A percentile compares a stretch with the other conserved stretches of the same genome.
phyloP scores from a whole-genome alignment of 352 stramenopile species.

The Phytophthora macrochlamydospora region DNA sequence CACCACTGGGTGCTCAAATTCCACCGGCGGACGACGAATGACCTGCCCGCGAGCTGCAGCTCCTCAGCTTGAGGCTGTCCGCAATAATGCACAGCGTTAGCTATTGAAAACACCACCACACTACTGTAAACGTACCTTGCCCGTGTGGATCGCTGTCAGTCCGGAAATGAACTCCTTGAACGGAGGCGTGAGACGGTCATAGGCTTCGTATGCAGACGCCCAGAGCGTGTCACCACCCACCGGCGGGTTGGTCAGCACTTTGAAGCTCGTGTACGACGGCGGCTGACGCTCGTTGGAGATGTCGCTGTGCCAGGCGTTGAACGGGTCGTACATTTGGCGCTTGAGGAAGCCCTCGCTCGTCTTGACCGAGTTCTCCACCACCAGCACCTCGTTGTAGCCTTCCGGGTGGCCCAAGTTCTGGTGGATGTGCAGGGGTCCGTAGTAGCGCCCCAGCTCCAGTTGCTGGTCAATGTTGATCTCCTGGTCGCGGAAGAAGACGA shows the following conservation, averaged over 20 bases:
- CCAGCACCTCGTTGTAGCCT: neutral
- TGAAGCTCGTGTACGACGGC: slow-evolving; percentile 12
- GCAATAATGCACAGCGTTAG: neutral
- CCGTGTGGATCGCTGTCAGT: slow-evolving; percentile 43
- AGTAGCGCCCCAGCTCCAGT: neutral
- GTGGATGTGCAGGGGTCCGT: neutral
- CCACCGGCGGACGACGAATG: slow-evolving; percentile 2
- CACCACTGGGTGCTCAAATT: slow-evolving; percentile 27
- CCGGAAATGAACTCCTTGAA: slow-evolving; percentile 37
- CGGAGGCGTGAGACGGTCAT: slow-evolving; percentile 36
- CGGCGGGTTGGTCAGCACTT: slow-evolving; percentile 25
- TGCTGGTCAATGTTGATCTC: slow-evolving; percentile 1
- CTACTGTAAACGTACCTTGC: slow-evolving; percentile 14
- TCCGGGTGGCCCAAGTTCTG: slow-evolving; percentile 3
- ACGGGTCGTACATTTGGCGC: slow-evolving; percentile 16
- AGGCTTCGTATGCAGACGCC: slow-evolving; percentile 39
- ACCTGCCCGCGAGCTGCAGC: slow-evolving; percentile 4
- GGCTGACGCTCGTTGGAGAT: slow-evolving; percentile 33
- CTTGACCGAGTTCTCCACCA: neutral
- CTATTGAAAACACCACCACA: neutral
- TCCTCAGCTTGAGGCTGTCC: slow-evolving; percentile 17
- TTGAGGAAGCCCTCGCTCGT: slow-evolving; percentile 4
- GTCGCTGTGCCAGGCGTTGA: slow-evolving; percentile 36
- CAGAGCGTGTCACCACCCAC: slow-evolving; percentile 43
- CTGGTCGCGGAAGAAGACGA: slow-evolving; percentile 2